These are phyloP conservation scores for Coniferiporia weirii DNA, from an alignment of 1,284 basidiomycete species.

Conservation along the genomic window DNA sequence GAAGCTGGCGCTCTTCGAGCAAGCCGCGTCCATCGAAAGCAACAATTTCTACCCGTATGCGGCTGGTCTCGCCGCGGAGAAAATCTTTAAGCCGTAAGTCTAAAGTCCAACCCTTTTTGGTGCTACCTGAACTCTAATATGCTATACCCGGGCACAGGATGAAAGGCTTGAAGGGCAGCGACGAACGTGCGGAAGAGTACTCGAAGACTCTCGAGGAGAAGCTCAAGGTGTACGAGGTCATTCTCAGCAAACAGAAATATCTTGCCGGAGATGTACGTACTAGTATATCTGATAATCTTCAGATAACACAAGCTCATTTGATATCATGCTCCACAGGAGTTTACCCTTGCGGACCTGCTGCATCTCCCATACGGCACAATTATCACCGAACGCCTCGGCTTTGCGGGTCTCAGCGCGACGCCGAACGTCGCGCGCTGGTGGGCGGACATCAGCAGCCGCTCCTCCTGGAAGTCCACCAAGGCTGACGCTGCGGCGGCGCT, in stretches of 20 bases:
- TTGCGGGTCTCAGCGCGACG: not conserved
- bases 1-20: constrained; percentile 29
- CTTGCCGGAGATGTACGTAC: constrained; percentile 39
- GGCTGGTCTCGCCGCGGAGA: constrained; percentile 24
- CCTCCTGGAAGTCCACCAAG: constrained; percentile 13
- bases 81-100: constrained; percentile 4
- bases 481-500: not conserved
- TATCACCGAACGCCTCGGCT: not conserved
- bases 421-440: constrained; percentile 21
- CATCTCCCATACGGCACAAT: constrained; percentile 12
- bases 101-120: not conserved
- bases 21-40: constrained; percentile 30
- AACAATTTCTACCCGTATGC: constrained; percentile 29
- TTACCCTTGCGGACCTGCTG: constrained; percentile 15
- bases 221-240: constrained; percentile 42
- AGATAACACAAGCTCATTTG: not conserved
- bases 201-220: constrained; percentile 28
- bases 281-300: not conserved
- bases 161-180: constrained; percentile 22
- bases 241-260: constrained; percentile 44
- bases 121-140: not conserved
- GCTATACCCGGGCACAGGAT: not conserved
- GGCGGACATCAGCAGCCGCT: constrained; percentile 13
- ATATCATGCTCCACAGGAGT: constrained; percentile 1
- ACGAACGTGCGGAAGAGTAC: constrained; percentile 24